phyloP scores from a whole-genome alignment of 1,139 yeast genomes.

The Kodamaea derodonti region DNA sequence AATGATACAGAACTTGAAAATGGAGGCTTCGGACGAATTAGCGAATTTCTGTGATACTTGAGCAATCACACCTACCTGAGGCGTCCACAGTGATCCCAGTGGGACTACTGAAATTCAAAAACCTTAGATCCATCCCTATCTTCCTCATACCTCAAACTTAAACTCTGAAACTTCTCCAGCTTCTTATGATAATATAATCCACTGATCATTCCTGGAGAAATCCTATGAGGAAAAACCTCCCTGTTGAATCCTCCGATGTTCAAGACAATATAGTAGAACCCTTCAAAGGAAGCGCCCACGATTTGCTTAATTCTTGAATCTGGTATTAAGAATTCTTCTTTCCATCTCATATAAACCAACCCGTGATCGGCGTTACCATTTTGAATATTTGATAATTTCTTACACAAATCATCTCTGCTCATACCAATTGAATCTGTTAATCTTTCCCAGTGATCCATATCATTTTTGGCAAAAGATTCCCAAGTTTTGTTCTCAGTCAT shows the following conservation, averaged over 20 bases:
- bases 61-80: no score
- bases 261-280: slow-evolving; percentile 83
- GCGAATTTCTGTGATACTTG: no score
- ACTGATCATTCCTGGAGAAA: slow-evolving; percentile 54
- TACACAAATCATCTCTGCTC: slow-evolving; percentile 11
- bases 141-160: slow-evolving; percentile 33
- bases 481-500: slow-evolving; percentile 43
- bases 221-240: slow-evolving; percentile 7
- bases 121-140: slow-evolving; percentile 24
- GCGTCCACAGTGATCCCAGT: no score
- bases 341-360: slow-evolving; percentile 89
- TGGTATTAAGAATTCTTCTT: slow-evolving; percentile 81
- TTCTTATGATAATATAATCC: slow-evolving; percentile 80
- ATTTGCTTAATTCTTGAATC: slow-evolving; percentile 67
- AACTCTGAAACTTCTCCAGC: slow-evolving; percentile 70
- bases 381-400: slow-evolving; percentile 28
- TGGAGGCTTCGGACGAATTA: no score
- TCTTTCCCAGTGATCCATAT: slow-evolving; percentile 82
- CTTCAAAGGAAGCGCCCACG: slow-evolving; percentile 86
- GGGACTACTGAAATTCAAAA: slow-evolving; percentile 25
- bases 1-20: no score
- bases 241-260: slow-evolving; percentile 51
- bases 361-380: slow-evolving; percentile 30
- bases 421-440: slow-evolving; percentile 48
- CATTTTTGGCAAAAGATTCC: slow-evolving; percentile 66